phyloP scores from a whole-genome alignment of 2,329 filamentous ascomycete genomes.

The Cercospora beticola region DNA sequence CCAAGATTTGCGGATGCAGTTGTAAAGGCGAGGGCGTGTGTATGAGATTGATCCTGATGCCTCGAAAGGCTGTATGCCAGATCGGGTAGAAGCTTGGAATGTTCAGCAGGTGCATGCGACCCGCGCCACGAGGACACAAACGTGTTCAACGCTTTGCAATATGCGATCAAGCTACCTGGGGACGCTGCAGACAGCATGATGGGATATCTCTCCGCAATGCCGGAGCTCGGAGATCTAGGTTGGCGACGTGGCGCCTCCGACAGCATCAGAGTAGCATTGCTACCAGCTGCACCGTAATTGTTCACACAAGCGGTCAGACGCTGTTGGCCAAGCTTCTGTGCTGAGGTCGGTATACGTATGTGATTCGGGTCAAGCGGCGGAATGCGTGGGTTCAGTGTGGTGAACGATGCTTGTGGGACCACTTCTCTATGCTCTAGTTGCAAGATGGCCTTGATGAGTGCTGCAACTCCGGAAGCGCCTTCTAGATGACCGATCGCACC shows the following conservation, averaged over 20 bases:
- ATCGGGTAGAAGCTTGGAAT: neutral
- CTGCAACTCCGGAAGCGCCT: constrained; percentile 35
- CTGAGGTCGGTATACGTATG: constrained; percentile 6
- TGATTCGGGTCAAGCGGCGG: neutral
- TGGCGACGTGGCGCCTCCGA: neutral
- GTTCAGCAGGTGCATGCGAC: neutral
- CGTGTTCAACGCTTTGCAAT: neutral
- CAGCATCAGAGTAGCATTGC: constrained; percentile 32
- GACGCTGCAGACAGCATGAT: constrained; percentile 5
- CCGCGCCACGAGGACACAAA: neutral
- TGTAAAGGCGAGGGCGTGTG: neutral
- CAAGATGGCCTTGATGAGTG: constrained; percentile 40
- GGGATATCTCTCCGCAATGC: neutral
- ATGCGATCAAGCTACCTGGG: neutral
- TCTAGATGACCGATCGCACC: constrained; percentile 41
- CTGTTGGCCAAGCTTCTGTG: constrained; percentile 4
- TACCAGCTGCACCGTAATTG: constrained; percentile 43
- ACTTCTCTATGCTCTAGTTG: constrained; percentile 38
- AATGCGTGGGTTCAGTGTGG: constrained; percentile 17
- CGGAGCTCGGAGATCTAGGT: neutral
- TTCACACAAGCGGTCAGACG: constrained; percentile 32
- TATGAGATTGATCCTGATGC: neutral
- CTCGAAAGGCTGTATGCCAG: constrained; percentile 6
- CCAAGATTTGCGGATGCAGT: neutral
- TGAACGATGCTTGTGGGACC: constrained; percentile 30